Conservation (phyloP, 2,329 filamentous ascomycete genomes). For the Hypoxylon sp. region DNA sequence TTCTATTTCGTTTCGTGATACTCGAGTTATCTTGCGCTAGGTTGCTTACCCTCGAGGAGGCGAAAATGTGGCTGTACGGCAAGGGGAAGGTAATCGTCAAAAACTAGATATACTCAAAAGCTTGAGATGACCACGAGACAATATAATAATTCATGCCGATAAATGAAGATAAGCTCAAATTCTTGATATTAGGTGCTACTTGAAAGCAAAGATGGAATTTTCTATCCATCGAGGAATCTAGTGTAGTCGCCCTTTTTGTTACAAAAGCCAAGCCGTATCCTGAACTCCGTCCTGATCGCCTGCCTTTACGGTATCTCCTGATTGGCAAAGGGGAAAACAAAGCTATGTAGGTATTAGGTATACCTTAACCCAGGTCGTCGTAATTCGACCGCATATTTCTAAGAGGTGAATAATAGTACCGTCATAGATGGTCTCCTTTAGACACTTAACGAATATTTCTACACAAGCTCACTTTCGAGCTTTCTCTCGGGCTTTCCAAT, state of each 20-base stretch:
- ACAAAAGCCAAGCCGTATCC: slow-evolving; percentile 11
- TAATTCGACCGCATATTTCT: neutral
- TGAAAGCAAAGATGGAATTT: neutral
- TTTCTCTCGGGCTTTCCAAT: slow-evolving; percentile 78
- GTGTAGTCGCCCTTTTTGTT: slow-evolving; percentile 13
- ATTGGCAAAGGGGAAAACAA: neutral
- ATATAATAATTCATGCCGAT: neutral
- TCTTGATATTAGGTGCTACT: slow-evolving; percentile 2
- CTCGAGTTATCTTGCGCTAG: neutral
- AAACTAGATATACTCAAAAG: neutral
- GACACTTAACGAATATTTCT: slow-evolving; percentile 13
- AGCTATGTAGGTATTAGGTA: slow-evolving; percentile 15
- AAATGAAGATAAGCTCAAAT: neutral
- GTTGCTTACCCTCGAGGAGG: neutral
- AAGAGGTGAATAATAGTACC: neutral
- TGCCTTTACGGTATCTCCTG: neutral
- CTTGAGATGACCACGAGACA: neutral
- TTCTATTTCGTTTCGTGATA: neutral
- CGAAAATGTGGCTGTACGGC: neutral
- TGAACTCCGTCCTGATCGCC: slow-evolving; percentile 17
- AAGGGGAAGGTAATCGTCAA: neutral
- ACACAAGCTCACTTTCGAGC: slow-evolving; percentile 34
- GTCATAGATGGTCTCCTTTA: slow-evolving; percentile 8
- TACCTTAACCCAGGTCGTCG: slow-evolving; percentile 11
- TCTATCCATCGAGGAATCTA: slow-evolving; percentile 17